Base-by-base conservation (phyloP, 352 stramenopile species). In the Aphanomyces stellatus region DNA sequence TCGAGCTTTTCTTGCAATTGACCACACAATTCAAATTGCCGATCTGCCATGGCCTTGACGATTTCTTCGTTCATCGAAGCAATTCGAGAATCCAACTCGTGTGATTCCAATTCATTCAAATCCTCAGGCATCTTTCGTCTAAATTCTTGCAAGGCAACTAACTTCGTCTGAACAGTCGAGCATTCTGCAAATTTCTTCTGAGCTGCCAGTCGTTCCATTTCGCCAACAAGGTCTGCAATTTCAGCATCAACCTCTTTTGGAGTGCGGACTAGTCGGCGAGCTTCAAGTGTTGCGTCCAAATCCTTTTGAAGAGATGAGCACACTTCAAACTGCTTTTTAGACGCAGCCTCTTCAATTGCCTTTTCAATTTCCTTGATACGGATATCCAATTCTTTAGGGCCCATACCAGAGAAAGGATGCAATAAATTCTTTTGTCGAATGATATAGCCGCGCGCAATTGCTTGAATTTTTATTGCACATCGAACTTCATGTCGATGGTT, bases 231-330 rank as follows among this genome's bases (percentile, higher is more conserved):
- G 43, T 80, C 82, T 25, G 77, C 76, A 37, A 95, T 96, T 56
- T 89, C 86, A 4, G 70, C 70, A 49, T 96, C 87, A 37, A 96
- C 79, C 60, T 96, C 86, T 63, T 96, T 95, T 0, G 83, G 80
- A 0, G 86, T 96, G n/a, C 86, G 85, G 7, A 94, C 84, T 53
- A 86, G 87, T 69, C 91, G 91, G 19, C 85, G 82, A 7, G 83
- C 86, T 19, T 93, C 84, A 0, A 94, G 78, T 31, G 92, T 75
- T 48, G 82, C 84, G 42, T 95, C 85, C 3, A 95, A 69, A 17
- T 96, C 86, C 19, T 91, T 85, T 62, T 95, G 87, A 37, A 96
- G 69, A 30, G 87, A 88, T 0, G 85, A 79, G 41, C 86, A 96
- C 57, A 84, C 59, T 31, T 95, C 85, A 71, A 96, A 96, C 65